These are phyloP conservation scores for Colletotrichum sp. DNA, from an alignment of 2,329 filamentous ascomycete species.

Conservation along the genomic window DNA sequence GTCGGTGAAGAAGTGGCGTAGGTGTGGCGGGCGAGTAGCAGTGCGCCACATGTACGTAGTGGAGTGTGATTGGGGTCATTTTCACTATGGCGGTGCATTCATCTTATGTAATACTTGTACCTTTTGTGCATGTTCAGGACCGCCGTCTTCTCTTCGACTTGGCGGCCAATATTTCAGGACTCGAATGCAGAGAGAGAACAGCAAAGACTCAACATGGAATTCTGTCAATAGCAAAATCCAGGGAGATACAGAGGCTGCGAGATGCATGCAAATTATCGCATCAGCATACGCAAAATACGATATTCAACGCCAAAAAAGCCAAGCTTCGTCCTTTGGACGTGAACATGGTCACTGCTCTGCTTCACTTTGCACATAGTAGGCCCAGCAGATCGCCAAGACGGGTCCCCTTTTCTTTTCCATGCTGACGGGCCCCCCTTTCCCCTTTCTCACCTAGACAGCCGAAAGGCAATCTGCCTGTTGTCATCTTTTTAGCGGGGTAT, in stretches of 20 bases:
- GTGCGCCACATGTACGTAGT: neutral
- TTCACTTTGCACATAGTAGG: neutral
- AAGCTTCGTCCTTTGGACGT: neutral
- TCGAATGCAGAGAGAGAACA: neutral
- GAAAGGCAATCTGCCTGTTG: neutral
- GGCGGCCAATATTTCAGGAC: neutral
- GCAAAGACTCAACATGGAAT: neutral
- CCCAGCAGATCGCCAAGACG: conserved; percentile 3
- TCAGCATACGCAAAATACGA: neutral
- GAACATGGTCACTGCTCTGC: neutral
- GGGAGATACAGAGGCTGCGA: neutral
- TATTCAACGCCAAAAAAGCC: neutral
- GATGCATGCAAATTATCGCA: neutral
- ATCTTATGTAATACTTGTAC: neutral
- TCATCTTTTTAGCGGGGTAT: neutral
- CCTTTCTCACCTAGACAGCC: neutral
- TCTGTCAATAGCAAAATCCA: rapidly evolving
- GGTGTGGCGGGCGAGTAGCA: neutral
- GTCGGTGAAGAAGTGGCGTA: neutral
- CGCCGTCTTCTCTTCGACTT: neutral
- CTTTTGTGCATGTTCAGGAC: neutral
- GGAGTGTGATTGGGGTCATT: neutral
- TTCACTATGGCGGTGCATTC: neutral
- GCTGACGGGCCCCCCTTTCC: neutral
- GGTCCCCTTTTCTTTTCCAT: neutral